Evolutionary conservation across 345 rosid genomes (phyloP).

Genomic region (Gossypium longicalyx): DNA sequence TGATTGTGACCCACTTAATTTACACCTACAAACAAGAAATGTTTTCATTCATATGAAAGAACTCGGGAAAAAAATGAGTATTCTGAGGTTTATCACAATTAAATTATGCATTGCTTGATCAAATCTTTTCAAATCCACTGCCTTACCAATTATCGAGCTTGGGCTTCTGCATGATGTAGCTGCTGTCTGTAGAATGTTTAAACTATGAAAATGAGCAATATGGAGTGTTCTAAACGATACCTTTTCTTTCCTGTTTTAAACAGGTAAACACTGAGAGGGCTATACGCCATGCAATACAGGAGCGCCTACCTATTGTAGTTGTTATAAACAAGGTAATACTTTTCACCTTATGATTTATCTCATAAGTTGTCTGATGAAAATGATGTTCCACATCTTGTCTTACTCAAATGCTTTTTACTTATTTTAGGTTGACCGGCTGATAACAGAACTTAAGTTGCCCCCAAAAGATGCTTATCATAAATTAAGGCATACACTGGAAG

Average conservation of each 20-base stretch:
- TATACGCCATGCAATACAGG: conserved; percentile 95
- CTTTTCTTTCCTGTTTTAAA: conserved; percentile 12
- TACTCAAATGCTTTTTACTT: conserved; percentile 14
- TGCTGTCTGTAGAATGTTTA: neutral
- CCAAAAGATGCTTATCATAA: conserved; percentile 98
- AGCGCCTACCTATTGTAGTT: conserved; percentile 85
- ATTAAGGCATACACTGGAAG: conserved; percentile 91
- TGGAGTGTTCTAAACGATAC: conserved; percentile 7
- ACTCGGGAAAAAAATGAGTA: neutral
- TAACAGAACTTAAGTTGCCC: conserved; percentile 92
- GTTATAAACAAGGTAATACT: conserved; percentile 78
- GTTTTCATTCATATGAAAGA: neutral
- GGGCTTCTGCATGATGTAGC: neutral
- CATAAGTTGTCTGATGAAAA: neutral
- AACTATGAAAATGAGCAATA: neutral
- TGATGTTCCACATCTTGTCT: neutral
- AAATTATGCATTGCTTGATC: neutral
- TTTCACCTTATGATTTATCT: neutral
- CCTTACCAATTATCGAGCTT: conserved; percentile 15
- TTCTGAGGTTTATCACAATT: neutral
- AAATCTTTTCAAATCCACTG: conserved; percentile 18
- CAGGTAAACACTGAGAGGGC: conserved; percentile 98
- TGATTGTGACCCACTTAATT: neutral
- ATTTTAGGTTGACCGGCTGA: conserved; percentile 84
- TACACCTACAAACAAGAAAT: neutral